Conservation (phyloP, 768 basidiomycete species). For the Macrolepiota dolichaula region DNA sequence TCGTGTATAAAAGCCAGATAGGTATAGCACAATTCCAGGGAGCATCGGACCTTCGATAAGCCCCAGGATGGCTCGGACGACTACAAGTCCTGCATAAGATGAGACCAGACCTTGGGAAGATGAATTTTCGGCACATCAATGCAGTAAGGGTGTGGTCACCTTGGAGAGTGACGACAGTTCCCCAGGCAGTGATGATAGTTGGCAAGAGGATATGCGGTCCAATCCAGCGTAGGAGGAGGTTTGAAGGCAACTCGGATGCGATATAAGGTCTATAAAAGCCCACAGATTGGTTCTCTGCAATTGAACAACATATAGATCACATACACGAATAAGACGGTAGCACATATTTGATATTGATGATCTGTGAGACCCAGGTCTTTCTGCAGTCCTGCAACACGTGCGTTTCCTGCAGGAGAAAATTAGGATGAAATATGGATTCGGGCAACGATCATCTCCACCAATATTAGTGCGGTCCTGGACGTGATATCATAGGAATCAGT, state of each 20-base stretch:
- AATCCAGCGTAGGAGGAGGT: constrained; percentile 37
- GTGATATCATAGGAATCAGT: neutral
- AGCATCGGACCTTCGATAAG: constrained; percentile 47
- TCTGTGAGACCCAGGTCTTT: constrained; percentile 35
- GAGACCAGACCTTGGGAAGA: constrained; percentile 38
- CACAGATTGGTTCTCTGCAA: neutral
- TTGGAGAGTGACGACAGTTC: constrained; percentile 43
- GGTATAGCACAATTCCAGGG: constrained; percentile 37
- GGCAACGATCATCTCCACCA: constrained; percentile 18
- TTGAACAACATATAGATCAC: neutral
- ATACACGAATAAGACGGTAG: constrained; percentile 31
- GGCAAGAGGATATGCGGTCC: constrained; percentile 50
- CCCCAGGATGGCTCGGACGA: constrained; percentile 50
- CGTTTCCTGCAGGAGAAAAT: constrained; percentile 31
- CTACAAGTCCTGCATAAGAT: constrained; percentile 45
- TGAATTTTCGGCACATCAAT: neutral
- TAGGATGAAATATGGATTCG: neutral
- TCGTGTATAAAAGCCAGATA: constrained; percentile 35
- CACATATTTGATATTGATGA: constrained; percentile 32
- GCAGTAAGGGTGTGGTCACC: constrained; percentile 13
- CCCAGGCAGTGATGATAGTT: constrained; percentile 46
- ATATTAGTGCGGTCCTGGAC: constrained; percentile 35
- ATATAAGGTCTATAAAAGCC: constrained; percentile 37
- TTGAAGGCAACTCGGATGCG: constrained; percentile 44
- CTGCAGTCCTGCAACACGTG: constrained; percentile 48